Percentiles rank a stretch among this genome's conserved stretches.
phyloP scores from a whole-genome alignment of 768 basidiomycete genomes.

The Russula emetica region DNA sequence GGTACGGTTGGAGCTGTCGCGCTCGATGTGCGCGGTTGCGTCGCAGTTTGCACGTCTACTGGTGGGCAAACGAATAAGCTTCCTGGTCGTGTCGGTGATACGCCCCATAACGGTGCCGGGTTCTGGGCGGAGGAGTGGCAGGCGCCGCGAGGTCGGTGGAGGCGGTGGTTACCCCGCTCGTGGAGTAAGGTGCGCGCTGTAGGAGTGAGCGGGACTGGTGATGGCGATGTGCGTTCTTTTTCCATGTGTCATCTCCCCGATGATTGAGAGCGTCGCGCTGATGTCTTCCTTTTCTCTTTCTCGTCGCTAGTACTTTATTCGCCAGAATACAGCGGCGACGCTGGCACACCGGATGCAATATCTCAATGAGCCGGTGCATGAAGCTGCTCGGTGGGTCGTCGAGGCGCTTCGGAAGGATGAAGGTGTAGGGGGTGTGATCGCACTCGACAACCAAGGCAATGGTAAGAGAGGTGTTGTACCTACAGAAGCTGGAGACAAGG shows the following conservation, averaged over 20 bases:
- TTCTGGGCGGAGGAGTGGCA: constrained; percentile 85
- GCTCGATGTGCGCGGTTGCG: constrained; percentile 67
- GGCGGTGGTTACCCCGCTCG: constrained; percentile 40
- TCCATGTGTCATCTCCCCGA: neutral
- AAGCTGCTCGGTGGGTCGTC: constrained; percentile 54
- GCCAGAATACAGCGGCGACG: constrained; percentile 59
- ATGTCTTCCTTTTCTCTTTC: neutral
- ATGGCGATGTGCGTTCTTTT: constrained; percentile 36
- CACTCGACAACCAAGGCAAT: constrained; percentile 63
- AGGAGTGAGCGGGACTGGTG: constrained; percentile 80
- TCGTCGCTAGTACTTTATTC: constrained; percentile 63
- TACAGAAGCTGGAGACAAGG: neutral
- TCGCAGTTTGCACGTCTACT: constrained; percentile 70
- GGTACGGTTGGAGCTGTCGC: constrained; percentile 87
- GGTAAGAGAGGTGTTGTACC: constrained; percentile 39
- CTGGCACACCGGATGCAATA: constrained; percentile 65
- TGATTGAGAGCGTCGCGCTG: neutral
- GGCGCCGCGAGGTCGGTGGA: constrained; percentile 33
- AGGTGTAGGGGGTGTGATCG: constrained; percentile 73
- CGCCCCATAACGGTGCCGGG: constrained; percentile 70
- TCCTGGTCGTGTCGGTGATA: constrained; percentile 79
- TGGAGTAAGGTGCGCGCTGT: constrained; percentile 44
- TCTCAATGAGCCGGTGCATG: constrained; percentile 49
- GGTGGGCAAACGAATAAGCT: constrained; percentile 83
- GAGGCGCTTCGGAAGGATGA: constrained; percentile 54